A percentile compares a stretch with the other conserved stretches of the same genome.
These are phyloP conservation scores for Solanum ossicruentum DNA, from an alignment of 257 asterid species.

Conservation along the genomic window DNA sequence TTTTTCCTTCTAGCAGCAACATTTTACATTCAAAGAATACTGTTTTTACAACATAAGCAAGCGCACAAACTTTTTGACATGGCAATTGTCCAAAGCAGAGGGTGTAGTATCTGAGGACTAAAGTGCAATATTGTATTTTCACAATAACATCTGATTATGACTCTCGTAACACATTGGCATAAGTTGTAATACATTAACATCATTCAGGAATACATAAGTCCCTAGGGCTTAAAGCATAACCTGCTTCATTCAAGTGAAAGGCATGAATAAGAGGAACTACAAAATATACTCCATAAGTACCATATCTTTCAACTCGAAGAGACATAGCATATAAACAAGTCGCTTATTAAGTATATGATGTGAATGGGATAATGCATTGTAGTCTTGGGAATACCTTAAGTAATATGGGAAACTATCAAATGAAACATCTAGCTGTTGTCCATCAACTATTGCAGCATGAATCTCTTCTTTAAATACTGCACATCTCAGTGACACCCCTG, in stretches of 20 bases:
- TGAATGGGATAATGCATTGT: neutral
- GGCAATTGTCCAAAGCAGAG: neutral
- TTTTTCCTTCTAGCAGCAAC: neutral
- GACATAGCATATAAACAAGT: neutral
- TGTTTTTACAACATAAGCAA: neutral
- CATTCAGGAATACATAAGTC: neutral
- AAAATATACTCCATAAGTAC: neutral
- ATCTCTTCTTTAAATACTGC: slow-evolving; percentile 54
- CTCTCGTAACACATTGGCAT: neutral
- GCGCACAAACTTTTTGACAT: neutral
- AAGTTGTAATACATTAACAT: neutral
- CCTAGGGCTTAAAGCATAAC: neutral
- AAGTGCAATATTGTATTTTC: neutral
- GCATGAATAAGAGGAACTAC: neutral
- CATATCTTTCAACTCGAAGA: neutral
- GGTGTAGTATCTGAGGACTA: neutral
- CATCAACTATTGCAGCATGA: slow-evolving; percentile 45
- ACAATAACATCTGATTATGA: neutral
- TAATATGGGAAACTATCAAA: slow-evolving; percentile 84
- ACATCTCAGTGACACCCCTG: slow-evolving; percentile 44
- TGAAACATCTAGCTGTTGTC: slow-evolving; percentile 49
- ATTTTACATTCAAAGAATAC: neutral
- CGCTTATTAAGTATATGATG: neutral
- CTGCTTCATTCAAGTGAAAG: neutral
- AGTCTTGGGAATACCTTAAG: slow-evolving; percentile 38